Evolutionary conservation across 192 early-diverging fungal genomes (phyloP), one percentile per base, ranked within the genome.

Genomic region (Backusella mclennaniae): DNA sequence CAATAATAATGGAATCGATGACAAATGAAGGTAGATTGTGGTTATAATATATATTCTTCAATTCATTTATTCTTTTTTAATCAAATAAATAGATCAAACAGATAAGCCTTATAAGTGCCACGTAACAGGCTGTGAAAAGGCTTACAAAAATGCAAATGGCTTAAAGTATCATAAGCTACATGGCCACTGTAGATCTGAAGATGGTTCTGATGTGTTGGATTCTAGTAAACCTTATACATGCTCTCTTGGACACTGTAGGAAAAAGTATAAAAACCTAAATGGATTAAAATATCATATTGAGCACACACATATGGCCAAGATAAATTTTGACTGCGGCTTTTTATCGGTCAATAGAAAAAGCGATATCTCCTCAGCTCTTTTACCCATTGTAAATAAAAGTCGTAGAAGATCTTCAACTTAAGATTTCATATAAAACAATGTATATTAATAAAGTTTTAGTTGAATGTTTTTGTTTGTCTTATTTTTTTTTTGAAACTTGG

Each of bases 101-200:
- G 72, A 73, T 38, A 73, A 73, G 41, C 72, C 72, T 23, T 73
- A 73, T n/a, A 56, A 36, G 23, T 73, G 72, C 12, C 49, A 73
- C 39, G 49, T 95, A 19, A 78, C 81, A 36, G 95, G 95, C 15
- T 98, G 97, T 81, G 88, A 86, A 75, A 97, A 98, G 85, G 90
- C 96, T 7, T 98, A 98, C 88, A 98, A 98, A 83, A 98, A 98
- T 81, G 96, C 96, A 35, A 97, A 97, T 67, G 97, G 97, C 15
- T 86, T 98, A 76, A 98, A 98, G 83, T 98, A 98, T 87, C 97
- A 98, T 83, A 92, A 95, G 78, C 86, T 93, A 80, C 96, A 98
- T 83, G 96, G 96, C 19, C 96, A 98, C 79, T 79, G 80, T 7
- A 36, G 52, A 19, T 63, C 77, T 35, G 72, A 74, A 31, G 79